phyloP scores from a whole-genome alignment of 495 filamentous ascomycete genomes.

The Monascus purpureus region DNA sequence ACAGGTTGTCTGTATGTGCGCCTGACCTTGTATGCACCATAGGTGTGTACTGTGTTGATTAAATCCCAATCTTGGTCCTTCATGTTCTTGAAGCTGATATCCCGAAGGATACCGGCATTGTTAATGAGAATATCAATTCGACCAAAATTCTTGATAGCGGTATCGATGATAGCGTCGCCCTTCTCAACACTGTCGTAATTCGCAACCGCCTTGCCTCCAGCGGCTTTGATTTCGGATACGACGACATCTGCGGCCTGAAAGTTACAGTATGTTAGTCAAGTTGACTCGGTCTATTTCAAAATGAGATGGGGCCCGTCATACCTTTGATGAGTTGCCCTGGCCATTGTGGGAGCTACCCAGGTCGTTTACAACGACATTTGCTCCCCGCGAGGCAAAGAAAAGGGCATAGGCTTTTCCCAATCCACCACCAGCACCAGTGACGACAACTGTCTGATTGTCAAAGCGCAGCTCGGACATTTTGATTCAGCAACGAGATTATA shows the following conservation, averaged over 20 bases:
- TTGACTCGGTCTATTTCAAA: too few species aligned
- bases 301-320: too few species aligned
- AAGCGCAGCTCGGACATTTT: conserved; percentile 74
- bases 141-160: conserved; percentile 83
- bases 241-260: conserved; percentile 82
- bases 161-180: conserved; percentile 91
- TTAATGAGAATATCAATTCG: conserved; percentile 92
- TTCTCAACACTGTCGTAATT: conserved; percentile 97
- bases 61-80: conserved; percentile 94
- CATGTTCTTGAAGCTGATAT: conserved; percentile 99
- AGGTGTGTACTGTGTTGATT: conserved; percentile 84
- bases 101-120: conserved; percentile 94
- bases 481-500: conserved; percentile 4
- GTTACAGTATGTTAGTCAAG: conserved; percentile 8
- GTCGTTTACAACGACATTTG: conserved; percentile 96
- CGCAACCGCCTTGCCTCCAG: conserved; percentile 90
- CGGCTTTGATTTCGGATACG: conserved; percentile 83
- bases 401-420: conserved; percentile 83
- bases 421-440: conserved; percentile 93
- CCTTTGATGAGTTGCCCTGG: conserved; percentile 79
- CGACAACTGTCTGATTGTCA: conserved; percentile 92
- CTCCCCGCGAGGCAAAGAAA: conserved; percentile 85
- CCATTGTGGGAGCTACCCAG: conserved; percentile 89
- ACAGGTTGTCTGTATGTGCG: too few species aligned
- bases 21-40: conserved; percentile 77